Evolutionary conservation across 2,329 filamentous ascomycete species (phyloP).

Genomic region (Ceratocystis albifundus): DNA sequence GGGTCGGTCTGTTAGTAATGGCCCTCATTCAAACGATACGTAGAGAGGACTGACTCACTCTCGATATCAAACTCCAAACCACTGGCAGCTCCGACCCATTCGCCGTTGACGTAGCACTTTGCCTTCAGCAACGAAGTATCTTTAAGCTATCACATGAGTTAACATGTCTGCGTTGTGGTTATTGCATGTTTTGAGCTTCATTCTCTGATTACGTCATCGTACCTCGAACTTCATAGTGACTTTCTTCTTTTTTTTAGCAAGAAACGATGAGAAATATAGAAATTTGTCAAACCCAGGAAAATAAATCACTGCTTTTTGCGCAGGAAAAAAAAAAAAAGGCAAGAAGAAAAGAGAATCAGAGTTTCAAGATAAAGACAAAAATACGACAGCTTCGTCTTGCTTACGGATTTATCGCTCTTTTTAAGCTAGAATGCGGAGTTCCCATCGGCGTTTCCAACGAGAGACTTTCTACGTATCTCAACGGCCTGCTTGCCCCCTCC

Average conservation of each 20-base stretch:
- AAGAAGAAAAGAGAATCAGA: neutral
- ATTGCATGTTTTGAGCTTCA: neutral
- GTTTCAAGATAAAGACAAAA: neutral
- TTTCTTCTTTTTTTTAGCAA: neutral
- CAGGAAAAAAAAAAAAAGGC: neutral
- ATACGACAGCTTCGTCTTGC: neutral
- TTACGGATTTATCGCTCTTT: neutral
- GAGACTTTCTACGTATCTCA: neutral
- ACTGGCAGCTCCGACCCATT: conserved; percentile 62
- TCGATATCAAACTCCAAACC: conserved; percentile 63
- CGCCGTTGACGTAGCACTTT: conserved; percentile 61
- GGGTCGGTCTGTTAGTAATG: neutral
- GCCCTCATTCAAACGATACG: neutral
- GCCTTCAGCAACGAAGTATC: conserved; percentile 57
- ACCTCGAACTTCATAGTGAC: conserved; percentile 17
- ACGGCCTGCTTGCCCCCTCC: neutral
- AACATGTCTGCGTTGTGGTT: neutral
- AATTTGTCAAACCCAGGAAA: conserved; percentile 3
- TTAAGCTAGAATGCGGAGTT: conserved; percentile 1
- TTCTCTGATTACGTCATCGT: neutral
- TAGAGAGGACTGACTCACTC: conserved; percentile 33
- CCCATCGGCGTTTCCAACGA: neutral
- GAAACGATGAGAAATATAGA: neutral
- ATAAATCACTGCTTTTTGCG: neutral
- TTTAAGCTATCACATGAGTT: conserved; percentile 38